Evolutionary conservation across 192 early-diverging fungal species (phyloP), one percentile per base, ranked within the genome.

Genomic region (Backusella morwellensis): DNA sequence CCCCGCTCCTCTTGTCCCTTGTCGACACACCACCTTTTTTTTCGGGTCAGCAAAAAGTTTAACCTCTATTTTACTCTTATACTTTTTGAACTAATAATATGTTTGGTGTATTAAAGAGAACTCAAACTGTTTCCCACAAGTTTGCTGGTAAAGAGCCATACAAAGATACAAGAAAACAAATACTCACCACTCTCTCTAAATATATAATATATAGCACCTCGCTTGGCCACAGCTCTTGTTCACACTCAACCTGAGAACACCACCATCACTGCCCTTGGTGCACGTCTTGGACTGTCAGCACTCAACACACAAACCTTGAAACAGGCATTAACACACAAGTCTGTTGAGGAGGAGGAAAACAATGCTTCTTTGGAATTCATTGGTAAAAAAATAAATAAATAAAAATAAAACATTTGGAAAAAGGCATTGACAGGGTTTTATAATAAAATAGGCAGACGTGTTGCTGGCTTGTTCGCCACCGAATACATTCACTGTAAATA

Each of bases 401-500:
- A 50, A 6, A 50, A 6, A 50, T 32, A 32, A 32, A 32, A 32
- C 32, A 32, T 32, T 32, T 32, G 32, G 6, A 50, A 6, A 50
- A n/a, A 19, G 17, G 6, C 15, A 59, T 19, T 74, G 50, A 68
- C 29, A 54, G 21, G 35, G 2, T 21, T 68, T 44, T 44, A 44
- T 19, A 44, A 68, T 29, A 63, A 29, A 26, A 26, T 86, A 88
- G 92, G 92, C 36, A 85, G 80, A 54, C 78, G 88, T 52, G 92
- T 87, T 1, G 78, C 94, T 75, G 88, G 88, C 32, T 85, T 98
- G 73, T 92, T 88, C 77, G 91, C 92, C 17, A 89, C 93, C 47
- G 93, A 97, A 85, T 88, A 91, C 78, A 76, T 97, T 71, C 83
- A 87, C 47, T 78, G 78, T 59, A 94, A 91, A 83, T 98, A 94